Base-by-base conservation (phyloP, 345 rosid species). In the Lumnitzera littorea region DNA sequence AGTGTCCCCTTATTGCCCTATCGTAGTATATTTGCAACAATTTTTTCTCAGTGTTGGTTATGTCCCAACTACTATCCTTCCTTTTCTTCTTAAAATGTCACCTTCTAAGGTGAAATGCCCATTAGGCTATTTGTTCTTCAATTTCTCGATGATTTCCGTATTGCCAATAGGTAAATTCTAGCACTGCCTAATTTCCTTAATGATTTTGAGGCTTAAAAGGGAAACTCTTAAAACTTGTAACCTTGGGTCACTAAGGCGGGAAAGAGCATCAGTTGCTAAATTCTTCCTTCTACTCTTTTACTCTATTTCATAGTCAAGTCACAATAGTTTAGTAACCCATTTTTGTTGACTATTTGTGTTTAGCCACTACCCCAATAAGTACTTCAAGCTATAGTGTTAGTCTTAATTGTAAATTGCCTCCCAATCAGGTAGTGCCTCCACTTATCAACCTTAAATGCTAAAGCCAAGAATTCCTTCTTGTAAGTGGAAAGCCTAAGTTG, bases 361-460 rank as follows among this genome's bases (percentile, higher is more conserved):
- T 24, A 24, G 13, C 13, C 29, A 2, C 15, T 61, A 55, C 20
- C 11, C 50, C 56, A 50, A 14, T 1, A 61, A 14, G 17, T 16
- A 48, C 51, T 56, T 55, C 6, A 46, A 12, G 15, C 54, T 55
- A 23, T 64, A 53, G 11, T 56, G 68, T 64, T 61, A 12, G 62
- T 64, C 3, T 16, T 46, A 2, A 64, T 64, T 4, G 43, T 14
- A 15, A 64, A 64, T 24, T 46, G 53, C 13, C 43, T 20, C 0
- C 54, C 54, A 15, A 55, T 1, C 12, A 64, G 16, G 24, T 64
- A 64, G 1, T 55, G 47, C 3, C 11, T 12, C 68, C 68, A 64
- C 16, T 61, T 12, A 20, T 50, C 43, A 11, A 50, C 56, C 12
- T 55, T 55, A 27, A 50, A 25, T 9, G 55, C 23, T 5, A 64